Percentiles rank a stretch among this genome's conserved stretches.
Evolutionary conservation across 371 early-diverging fungal species (phyloP).

Genomic region (Rhizopus sp.): DNA sequence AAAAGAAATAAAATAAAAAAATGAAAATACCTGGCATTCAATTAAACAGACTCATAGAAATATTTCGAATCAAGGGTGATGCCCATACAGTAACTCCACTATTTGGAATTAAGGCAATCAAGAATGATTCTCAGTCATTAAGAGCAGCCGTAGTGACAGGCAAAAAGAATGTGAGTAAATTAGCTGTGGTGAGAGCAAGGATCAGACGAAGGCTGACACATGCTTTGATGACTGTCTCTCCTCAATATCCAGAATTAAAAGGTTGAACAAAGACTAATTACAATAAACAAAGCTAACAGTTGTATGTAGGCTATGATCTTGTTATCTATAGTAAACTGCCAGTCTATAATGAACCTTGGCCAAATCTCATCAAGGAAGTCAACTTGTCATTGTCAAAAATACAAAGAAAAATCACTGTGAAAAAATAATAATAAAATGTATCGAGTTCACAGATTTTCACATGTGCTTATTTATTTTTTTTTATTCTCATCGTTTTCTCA

Average conservation of each 20-base stretch:
- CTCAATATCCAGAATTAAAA: slow-evolving; percentile 11
- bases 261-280: slow-evolving; percentile 2
- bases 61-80: slow-evolving; percentile 9
- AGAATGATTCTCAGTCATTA: slow-evolving; percentile 3
- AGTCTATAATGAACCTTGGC: slow-evolving; percentile 1
- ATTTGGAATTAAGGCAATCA: slow-evolving; percentile 14
- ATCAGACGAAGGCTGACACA: slow-evolving; percentile 27
- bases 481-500: neutral
- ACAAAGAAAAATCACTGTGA: neutral
- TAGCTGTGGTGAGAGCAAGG: slow-evolving; percentile 26
- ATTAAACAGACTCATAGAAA: neutral
- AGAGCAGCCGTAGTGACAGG: slow-evolving; percentile 23
- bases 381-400: neutral
- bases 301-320: neutral
- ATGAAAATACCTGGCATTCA: slow-evolving; percentile 26
- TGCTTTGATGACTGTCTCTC: slow-evolving; percentile 13
- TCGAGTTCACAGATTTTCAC: neutral
- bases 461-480: neutral
- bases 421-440: neutral
- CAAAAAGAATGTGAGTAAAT: slow-evolving; percentile 29
- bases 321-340: neutral
- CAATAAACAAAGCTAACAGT: no score
- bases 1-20: neutral
- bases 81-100: neutral
- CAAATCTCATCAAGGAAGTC: neutral